These are phyloP conservation scores for Retiboletus fuscus DNA, from an alignment of 1,284 basidiomycete genomes.

Conservation along the genomic window DNA sequence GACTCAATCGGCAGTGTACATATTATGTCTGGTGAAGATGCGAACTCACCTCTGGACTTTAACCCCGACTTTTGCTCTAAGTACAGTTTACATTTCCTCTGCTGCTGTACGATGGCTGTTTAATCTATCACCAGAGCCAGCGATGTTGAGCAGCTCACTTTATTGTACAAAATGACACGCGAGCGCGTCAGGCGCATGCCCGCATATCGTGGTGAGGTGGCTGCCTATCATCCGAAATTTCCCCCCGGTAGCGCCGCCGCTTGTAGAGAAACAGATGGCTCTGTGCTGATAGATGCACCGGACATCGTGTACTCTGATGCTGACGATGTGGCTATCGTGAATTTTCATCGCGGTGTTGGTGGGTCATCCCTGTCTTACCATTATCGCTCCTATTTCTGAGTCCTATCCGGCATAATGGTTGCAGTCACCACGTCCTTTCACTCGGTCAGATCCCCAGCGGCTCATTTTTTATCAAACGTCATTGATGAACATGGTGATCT, in stretches of 20 bases:
- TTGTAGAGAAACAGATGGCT: constrained; percentile 48
- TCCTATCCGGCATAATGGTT: constrained; percentile 47
- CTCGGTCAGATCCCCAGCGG: constrained; percentile 53
- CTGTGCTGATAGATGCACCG: constrained; percentile 56
- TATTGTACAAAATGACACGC: constrained; percentile 34
- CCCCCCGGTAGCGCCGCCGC: constrained; percentile 58
- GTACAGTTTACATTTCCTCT: constrained; percentile 4
- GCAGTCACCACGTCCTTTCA: constrained; percentile 44
- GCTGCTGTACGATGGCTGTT: neutral
- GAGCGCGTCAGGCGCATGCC: constrained; percentile 61
- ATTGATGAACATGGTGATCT: neutral
- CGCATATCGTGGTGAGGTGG: constrained; percentile 65
- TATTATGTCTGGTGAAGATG: constrained; percentile 43
- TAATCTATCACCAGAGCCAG: constrained; percentile 10
- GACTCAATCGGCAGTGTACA: constrained; percentile 46
- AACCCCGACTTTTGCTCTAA: constrained; percentile 25
- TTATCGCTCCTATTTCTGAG: neutral
- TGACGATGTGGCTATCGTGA: constrained; percentile 65
- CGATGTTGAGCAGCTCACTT: constrained; percentile 27
- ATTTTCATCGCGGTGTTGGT: constrained; percentile 51
- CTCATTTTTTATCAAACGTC: neutral
- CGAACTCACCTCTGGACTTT: constrained; percentile 39
- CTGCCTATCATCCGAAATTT: constrained; percentile 55
- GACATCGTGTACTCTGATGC: constrained; percentile 65
- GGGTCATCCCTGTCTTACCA: constrained; percentile 18